Conservation (phyloP, 352 stramenopile genomes). For the Globisporangium nagaii region DNA sequence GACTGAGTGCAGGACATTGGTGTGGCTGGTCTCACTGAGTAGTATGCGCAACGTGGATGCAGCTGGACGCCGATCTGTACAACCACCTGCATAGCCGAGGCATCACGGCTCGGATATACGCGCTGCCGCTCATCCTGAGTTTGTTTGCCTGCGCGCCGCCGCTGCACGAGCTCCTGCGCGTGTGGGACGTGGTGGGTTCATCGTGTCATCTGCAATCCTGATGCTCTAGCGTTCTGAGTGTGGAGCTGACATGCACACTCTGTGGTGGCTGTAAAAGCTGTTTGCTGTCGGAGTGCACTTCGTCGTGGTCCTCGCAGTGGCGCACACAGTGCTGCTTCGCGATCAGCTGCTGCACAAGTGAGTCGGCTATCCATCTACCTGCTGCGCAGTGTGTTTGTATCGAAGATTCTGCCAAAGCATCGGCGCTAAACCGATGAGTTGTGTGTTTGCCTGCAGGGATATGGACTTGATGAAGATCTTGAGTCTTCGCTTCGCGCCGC, state of each 20-base stretch:
- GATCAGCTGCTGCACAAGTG: slow-evolving; percentile 78
- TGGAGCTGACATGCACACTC: too few relatives aligned
- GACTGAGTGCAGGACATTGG: too few relatives aligned
- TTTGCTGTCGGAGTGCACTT: slow-evolving; percentile 91
- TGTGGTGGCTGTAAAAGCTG: slow-evolving; percentile 28
- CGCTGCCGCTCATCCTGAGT: slow-evolving; percentile 83
- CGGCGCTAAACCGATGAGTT: too few relatives aligned
- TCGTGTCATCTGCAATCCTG: slow-evolving; percentile 1
- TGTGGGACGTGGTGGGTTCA: slow-evolving; percentile 85
- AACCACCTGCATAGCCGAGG: slow-evolving; percentile 63
- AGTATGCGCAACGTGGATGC: too few relatives aligned
- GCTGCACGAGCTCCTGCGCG: slow-evolving; percentile 79
- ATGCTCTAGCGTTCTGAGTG: not conserved
- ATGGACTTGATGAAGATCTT: slow-evolving; percentile 89
- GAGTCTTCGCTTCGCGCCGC: slow-evolving; percentile 74
- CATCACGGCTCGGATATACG: slow-evolving; percentile 85
- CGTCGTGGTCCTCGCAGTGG: slow-evolving; percentile 85
- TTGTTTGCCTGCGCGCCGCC: slow-evolving; percentile 89
- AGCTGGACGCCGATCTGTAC: slow-evolving; percentile 78
- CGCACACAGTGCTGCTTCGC: slow-evolving; percentile 84
- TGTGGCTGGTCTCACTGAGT: too few relatives aligned
- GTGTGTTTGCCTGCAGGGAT: slow-evolving; percentile 28
- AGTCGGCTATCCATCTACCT: too few relatives aligned
- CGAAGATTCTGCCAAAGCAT: too few relatives aligned
- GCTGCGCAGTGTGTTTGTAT: not conserved